Evolutionary conservation across 306 rosid genomes (phyloP).

Genomic region (Cucumis hystrix): DNA sequence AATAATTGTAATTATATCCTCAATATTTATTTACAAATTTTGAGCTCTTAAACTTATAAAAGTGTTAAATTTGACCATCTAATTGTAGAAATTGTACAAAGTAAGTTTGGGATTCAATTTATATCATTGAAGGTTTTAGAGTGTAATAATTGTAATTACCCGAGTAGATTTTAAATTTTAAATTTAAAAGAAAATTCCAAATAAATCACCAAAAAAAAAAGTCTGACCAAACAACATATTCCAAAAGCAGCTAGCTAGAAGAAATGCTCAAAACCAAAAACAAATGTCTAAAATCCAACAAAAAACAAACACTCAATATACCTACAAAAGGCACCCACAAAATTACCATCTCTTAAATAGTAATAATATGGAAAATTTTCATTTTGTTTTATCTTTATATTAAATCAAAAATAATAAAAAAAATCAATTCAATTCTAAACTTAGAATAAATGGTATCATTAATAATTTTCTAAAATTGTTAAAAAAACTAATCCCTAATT

Average conservation of each 20-base stretch:
- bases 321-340: not conserved
- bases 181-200: not conserved
- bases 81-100: no score
- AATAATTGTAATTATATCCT: no score
- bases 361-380: not conserved
- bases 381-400: not conserved
- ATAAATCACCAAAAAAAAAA: not conserved
- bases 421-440: no score
- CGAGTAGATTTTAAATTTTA: not conserved
- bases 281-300: not conserved
- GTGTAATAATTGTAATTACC: no score
- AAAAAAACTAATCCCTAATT: not conserved
- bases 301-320: not conserved
- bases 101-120: no score
- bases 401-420: not conserved
- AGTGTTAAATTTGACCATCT: no score
- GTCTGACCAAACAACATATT: not conserved
- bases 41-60: no score
- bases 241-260: not conserved
- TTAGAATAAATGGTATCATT: no score
- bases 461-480: not conserved
- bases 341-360: not conserved
- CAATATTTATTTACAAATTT: no score
- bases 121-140: no score
- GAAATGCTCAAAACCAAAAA: not conserved